Evolutionary conservation across 306 rosid genomes (phyloP), one percentile per base, ranked within the genome.

Genomic region (Corylus avellana): DNA sequence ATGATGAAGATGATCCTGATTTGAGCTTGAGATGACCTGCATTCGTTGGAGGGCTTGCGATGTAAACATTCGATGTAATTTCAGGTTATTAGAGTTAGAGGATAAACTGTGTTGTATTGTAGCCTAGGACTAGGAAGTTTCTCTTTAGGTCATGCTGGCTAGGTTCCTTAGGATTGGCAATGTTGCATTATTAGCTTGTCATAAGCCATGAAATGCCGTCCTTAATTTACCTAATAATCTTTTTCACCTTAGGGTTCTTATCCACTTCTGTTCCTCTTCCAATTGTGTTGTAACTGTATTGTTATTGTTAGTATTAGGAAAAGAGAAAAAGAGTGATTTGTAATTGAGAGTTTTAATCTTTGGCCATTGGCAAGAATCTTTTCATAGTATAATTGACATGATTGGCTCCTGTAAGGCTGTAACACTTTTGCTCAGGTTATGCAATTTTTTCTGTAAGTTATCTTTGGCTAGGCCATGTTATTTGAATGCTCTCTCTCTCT

Each of bases 1-100:
- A 56, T n/a, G 62, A 56, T 56, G 62, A 56, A 56, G 62, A 56
- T n/a, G 62, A 56, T 56, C 62, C 62, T n/a, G 62, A 56, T 56
- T 56, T 2, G 62, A 0, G 68, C 68, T 62, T 62, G 42, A 62
- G 68, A 29, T 62, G 37, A 62, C 2, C 17, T 62, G 68, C 39
- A 29, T 2, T 25, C 13, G 16, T 25, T 62, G 68, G 17, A 29
- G 42, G 37, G 39, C 37, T 62, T 12, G 14, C 44, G 8, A 62
- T 62, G 39, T 29, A 29, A 62, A 62, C 42, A 62, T 29, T 32
- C 68, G 10, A 7, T 62, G 68, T 25, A 29, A 25, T 32, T 32
- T 32, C 35, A 32, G 35, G 35, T 32, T 25, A 25, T 27, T 17
- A 4, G 39, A 29, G 44, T 29, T 62, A 32, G 13, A 29, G 14